Percentiles rank a stretch among this genome's conserved stretches.
Conservation (phyloP, 1,139 yeast species). For the Trichomonascaceae sp. region DNA sequence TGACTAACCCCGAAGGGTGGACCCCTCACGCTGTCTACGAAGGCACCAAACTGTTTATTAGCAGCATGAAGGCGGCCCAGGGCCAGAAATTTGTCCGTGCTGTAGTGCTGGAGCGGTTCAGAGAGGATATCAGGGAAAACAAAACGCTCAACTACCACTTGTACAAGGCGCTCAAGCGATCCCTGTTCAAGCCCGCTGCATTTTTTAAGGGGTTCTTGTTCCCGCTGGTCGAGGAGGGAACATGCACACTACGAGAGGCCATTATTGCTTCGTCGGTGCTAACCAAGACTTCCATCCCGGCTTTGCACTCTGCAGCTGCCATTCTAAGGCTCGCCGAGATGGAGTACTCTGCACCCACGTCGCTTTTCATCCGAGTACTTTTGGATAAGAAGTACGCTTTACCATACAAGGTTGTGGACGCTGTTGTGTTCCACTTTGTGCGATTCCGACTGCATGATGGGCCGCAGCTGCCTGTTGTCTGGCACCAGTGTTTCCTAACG, state of each 20-base stretch:
- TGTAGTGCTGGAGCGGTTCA: conserved; percentile 72
- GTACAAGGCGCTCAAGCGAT: conserved; percentile 81
- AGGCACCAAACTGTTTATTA: conserved; percentile 87
- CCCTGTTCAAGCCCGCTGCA: conserved; percentile 93
- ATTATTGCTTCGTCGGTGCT: conserved; percentile 89
- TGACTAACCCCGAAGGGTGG: conserved; percentile 88
- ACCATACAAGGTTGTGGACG: conserved; percentile 93
- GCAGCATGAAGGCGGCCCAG: conserved; percentile 75
- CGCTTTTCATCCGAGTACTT: conserved; percentile 78
- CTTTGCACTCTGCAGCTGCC: conserved; percentile 92
- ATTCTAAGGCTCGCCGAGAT: conserved; percentile 70
- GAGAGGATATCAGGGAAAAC: conserved; percentile 68
- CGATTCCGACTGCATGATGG: conserved; percentile 41
- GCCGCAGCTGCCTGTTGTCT: conserved; percentile 80
- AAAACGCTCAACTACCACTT: conserved; percentile 65
- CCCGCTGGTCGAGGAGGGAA: conserved; percentile 60
- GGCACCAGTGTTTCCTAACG: conserved; percentile 92
- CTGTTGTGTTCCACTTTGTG: conserved; percentile 90
- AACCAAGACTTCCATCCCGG: conserved; percentile 83
- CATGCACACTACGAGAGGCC: conserved; percentile 83
- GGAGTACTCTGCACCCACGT: conserved; percentile 78
- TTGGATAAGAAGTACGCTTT: conserved; percentile 91
- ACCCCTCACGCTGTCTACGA: conserved; percentile 94
- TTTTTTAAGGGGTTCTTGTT: conserved; percentile 92
- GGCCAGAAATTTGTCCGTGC: conserved; percentile 72